Evolutionary conservation across 2,329 filamentous ascomycete species (phyloP).

Genomic region (Fusarium ramigenum): DNA sequence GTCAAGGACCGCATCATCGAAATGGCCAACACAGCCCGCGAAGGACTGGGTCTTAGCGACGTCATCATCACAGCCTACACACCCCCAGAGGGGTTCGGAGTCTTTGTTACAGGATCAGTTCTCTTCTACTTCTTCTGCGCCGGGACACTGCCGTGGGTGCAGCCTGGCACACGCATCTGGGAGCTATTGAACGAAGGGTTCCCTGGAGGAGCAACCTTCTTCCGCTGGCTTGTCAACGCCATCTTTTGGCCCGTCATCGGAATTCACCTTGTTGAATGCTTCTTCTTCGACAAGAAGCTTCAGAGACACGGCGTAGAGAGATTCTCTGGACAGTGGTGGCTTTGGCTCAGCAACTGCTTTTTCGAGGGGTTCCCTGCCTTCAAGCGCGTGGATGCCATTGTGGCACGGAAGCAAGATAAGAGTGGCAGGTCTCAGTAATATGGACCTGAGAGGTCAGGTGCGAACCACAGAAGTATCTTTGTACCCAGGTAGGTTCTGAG

Average conservation of each 20-base stretch:
- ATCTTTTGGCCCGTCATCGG: constrained; percentile 68
- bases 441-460: no score
- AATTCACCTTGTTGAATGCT: constrained; percentile 74
- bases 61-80: constrained; percentile 54
- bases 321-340: constrained; percentile 60
- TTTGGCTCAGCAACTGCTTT: constrained; percentile 63
- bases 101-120: constrained; percentile 64
- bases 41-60: constrained; percentile 66
- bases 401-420: constrained; percentile 55
- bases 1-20: constrained; percentile 75
- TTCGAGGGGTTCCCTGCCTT: constrained; percentile 64
- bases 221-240: constrained; percentile 65
- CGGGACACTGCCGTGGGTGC: constrained; percentile 59
- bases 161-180: constrained; percentile 61
- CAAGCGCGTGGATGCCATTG: constrained; percentile 59
- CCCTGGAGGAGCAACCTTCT: constrained; percentile 67
- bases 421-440: constrained; percentile 44
- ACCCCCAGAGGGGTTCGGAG: constrained; percentile 55
- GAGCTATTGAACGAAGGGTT: constrained; percentile 59
- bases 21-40: constrained; percentile 69
- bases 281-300: constrained; percentile 60
- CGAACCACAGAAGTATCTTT: no score
- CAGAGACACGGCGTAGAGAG: constrained; percentile 58
- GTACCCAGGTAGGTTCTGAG: no score
- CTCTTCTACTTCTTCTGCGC: constrained; percentile 63